Evolutionary conservation across 768 basidiomycete species (phyloP).

Genomic region (Lentinus tigrinus): DNA sequence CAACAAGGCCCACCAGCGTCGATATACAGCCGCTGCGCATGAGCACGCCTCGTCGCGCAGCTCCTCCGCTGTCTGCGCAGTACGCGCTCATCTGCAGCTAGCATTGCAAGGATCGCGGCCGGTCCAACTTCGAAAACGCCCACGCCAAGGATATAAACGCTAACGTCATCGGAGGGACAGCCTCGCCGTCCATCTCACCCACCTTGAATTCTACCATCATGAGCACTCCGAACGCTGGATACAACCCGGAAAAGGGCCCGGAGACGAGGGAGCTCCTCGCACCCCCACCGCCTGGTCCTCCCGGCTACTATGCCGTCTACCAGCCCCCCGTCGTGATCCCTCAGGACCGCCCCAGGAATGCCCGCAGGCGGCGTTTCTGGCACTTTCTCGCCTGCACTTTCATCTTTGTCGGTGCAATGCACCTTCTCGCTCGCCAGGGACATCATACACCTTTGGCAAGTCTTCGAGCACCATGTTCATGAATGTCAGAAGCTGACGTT

Average conservation of each 20-base stretch:
- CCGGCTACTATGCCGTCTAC: conserved; percentile 2
- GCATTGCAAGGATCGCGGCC: too few relatives aligned
- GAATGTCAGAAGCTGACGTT: neutral
- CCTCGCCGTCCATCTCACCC: too few relatives aligned
- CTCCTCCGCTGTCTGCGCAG: too few relatives aligned
- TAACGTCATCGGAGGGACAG: too few relatives aligned
- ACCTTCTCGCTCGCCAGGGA: neutral
- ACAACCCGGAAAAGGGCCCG: neutral
- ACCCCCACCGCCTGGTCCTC: neutral
- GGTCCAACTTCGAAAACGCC: too few relatives aligned
- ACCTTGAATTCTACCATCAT: neutral
- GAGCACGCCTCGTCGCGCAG: too few relatives aligned
- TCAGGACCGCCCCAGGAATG: conserved; percentile 3
- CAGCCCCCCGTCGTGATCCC: neutral
- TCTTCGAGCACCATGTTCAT: neutral
- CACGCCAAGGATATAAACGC: too few relatives aligned
- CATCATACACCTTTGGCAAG: neutral
- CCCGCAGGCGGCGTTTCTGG: conserved; percentile 17
- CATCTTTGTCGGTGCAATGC: conserved; percentile 1
- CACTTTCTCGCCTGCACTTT: conserved; percentile 7
- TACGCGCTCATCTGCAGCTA: too few relatives aligned
- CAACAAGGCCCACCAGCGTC: too few relatives aligned
- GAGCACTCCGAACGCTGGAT: neutral
- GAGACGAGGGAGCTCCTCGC: neutral
- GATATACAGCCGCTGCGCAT: too few relatives aligned